These are phyloP conservation scores for Roridomyces roridus DNA, from an alignment of 768 basidiomycete genomes.

Conservation along the genomic window DNA sequence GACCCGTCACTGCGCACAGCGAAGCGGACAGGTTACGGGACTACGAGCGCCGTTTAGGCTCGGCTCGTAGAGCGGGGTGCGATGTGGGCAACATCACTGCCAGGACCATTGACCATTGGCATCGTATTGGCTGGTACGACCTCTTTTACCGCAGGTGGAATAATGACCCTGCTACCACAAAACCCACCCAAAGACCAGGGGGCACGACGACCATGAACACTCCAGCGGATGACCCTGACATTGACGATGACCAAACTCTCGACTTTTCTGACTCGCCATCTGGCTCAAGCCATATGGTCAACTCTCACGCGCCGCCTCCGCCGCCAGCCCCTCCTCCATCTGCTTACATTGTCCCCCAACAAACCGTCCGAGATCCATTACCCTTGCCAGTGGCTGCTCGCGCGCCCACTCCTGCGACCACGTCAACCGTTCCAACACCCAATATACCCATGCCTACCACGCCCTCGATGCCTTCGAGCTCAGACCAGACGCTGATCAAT, in stretches of 20 bases:
- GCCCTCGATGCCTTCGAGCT: constrained; percentile 15
- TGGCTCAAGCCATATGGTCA: constrained; percentile 39
- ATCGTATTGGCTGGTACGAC: constrained; percentile 73
- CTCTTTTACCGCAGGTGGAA: constrained; percentile 79
- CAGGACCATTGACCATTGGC: constrained; percentile 82
- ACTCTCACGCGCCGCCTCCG: constrained; percentile 39
- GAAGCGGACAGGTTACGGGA: constrained; percentile 73
- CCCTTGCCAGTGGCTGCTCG: constrained; percentile 30
- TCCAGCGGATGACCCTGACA: constrained; percentile 48
- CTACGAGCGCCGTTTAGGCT: constrained; percentile 73
- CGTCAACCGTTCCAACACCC: constrained; percentile 40
- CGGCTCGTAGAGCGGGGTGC: constrained; percentile 67
- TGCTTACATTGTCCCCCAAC: constrained; percentile 42
- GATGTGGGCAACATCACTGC: constrained; percentile 79
- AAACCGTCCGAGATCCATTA: constrained; percentile 44
- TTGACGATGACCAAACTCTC: constrained; percentile 57
- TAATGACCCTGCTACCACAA: constrained; percentile 66
- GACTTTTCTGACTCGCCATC: constrained; percentile 48
- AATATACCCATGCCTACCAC: constrained; percentile 34
- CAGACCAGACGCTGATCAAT: constrained; percentile 51
- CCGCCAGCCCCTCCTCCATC: constrained; percentile 36
- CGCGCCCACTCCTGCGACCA: constrained; percentile 20
- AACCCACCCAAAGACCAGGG: constrained; percentile 48
- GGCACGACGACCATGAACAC: constrained; percentile 36
- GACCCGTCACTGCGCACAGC: constrained; percentile 46